Base-by-base conservation (phyloP, 805 yeast genomes). In the Torulaspora indica region DNA sequence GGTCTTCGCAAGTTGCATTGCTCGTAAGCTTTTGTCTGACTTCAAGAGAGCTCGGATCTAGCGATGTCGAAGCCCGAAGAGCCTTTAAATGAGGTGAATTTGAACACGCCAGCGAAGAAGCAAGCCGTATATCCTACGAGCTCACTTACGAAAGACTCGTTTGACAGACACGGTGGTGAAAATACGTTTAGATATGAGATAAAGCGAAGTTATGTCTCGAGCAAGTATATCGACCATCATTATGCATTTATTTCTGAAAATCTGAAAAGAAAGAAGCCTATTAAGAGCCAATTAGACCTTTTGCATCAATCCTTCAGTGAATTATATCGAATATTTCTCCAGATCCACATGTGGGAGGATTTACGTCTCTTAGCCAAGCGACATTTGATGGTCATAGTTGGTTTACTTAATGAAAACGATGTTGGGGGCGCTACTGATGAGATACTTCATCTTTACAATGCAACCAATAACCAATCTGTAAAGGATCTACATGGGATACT, bases 351-450 rank as follows among this genome's bases (percentile, higher is more conserved):
- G 43, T 13, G 38, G 33, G 29, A 24, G 8, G 42, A 44, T 12
- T 31, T 56, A 24, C 48, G 45, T 32, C 35, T 38, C 7, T 31
- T 55, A 13, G 43, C 51, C 4, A 61, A 55, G 38, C 53, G 48
- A 14, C 62, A 62, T 44, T 35, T 63, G 40, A 40, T 46, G 36
- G 35, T 55, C 10, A 54, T 63, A 22, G 62, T 61, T 15, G 52
- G 52, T 31, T 37, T 55, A 10, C 23, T 59, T 4, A 55, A 51
- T 31, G 23, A 32, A 4, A 39, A 42, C 29, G 43, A 46, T 10
- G 24, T 43, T 5, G 38, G 34, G 1, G 33, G 33, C 7, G 58
- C 62, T 1, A 23, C 38, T 17, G 38, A 41, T 5, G 61, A 55
- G 32, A 51, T 58, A 3, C 5, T 61, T 3, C 46, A 32, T 8